phyloP scores from a whole-genome alignment of 2,329 filamentous ascomycete species.

The Xylaria sp. region DNA sequence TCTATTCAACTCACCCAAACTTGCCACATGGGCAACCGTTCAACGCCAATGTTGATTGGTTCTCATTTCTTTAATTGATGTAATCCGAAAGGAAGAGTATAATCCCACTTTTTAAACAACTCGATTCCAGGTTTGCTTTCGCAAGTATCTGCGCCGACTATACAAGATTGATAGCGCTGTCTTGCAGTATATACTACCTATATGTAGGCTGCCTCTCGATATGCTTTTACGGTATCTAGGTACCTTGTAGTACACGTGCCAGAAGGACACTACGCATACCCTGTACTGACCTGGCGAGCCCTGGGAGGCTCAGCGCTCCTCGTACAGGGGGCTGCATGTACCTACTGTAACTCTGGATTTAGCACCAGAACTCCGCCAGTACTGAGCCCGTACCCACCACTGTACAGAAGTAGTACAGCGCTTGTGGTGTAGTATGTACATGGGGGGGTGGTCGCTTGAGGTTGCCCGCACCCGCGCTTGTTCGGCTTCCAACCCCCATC shows the following conservation, averaged over 20 bases:
- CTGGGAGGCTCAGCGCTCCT: conserved; percentile 18
- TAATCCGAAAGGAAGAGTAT: background rate
- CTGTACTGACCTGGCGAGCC: conserved; percentile 1
- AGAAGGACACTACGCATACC: background rate
- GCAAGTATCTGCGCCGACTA: background rate
- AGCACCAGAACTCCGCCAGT: conserved; percentile 21
- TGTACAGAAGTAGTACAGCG: conserved; percentile 14
- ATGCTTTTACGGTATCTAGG: background rate
- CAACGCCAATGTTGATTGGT: background rate
- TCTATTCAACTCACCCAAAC: background rate
- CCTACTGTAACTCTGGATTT: conserved; percentile 27
- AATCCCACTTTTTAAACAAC: too few relatives aligned
- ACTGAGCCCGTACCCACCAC: conserved; percentile 17
- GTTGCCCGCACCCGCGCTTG: conserved; percentile 33
- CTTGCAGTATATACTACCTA: background rate
- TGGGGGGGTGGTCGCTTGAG: conserved; percentile 24
- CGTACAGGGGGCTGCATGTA: conserved; percentile 1
- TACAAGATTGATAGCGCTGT: background rate
- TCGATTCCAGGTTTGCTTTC: too few relatives aligned
- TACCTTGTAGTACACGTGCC: background rate
- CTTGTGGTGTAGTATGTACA: conserved; percentile 8
- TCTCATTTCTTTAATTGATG: background rate
- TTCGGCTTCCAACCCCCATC: conserved; percentile 39
- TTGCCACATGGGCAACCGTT: background rate
- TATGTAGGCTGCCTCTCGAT: background rate